Evolutionary conservation across 495 filamentous ascomycete genomes (phyloP).

Genomic region (Chaetomium cochliodes): DNA sequence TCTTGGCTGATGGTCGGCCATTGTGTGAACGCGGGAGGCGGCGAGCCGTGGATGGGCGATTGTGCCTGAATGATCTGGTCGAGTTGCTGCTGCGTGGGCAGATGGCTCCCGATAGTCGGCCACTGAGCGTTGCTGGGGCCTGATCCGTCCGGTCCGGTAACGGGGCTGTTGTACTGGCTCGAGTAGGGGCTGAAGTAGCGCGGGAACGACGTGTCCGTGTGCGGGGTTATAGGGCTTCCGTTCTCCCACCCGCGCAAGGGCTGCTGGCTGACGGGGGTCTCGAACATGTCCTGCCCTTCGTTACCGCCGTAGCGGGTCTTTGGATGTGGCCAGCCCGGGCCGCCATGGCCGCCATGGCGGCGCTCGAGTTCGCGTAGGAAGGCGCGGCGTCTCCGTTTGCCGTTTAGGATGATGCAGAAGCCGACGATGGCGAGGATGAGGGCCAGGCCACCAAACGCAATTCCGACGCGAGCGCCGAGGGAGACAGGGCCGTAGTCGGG

Average conservation of each 20-base stretch:
- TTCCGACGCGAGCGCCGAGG: slow-evolving; percentile 52
- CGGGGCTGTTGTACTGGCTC: slow-evolving; percentile 49
- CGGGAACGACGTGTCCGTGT: slow-evolving; percentile 40
- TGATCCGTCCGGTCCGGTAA: slow-evolving; percentile 42
- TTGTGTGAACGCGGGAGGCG: slow-evolving; percentile 34
- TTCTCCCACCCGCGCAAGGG: slow-evolving; percentile 46
- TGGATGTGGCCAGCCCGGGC: slow-evolving; percentile 41
- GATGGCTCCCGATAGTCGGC: slow-evolving; percentile 21
- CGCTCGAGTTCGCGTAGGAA: slow-evolving; percentile 43
- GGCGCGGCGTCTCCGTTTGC: slow-evolving; percentile 47
- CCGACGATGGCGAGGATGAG: slow-evolving; percentile 44
- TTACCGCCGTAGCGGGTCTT: slow-evolving; percentile 31
- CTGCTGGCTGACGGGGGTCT: slow-evolving; percentile 50
- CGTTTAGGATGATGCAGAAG: slow-evolving; percentile 48
- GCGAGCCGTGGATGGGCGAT: slow-evolving; percentile 24
- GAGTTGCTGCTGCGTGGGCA: slow-evolving; percentile 27
- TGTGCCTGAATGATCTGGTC: slow-evolving; percentile 26
- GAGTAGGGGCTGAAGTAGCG: slow-evolving; percentile 52
- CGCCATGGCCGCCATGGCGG: slow-evolving; percentile 32
- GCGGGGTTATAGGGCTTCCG: slow-evolving; percentile 46
- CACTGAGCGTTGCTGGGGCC: slow-evolving; percentile 26
- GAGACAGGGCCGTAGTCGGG: slow-evolving; percentile 43
- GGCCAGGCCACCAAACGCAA: slow-evolving; percentile 50
- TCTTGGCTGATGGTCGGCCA: slow-evolving; percentile 36
- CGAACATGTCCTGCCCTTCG: slow-evolving; percentile 40